These are phyloP conservation scores for Porphyridium purpureum DNA, from an alignment of 23 red algal species.

Conservation along the genomic window DNA sequence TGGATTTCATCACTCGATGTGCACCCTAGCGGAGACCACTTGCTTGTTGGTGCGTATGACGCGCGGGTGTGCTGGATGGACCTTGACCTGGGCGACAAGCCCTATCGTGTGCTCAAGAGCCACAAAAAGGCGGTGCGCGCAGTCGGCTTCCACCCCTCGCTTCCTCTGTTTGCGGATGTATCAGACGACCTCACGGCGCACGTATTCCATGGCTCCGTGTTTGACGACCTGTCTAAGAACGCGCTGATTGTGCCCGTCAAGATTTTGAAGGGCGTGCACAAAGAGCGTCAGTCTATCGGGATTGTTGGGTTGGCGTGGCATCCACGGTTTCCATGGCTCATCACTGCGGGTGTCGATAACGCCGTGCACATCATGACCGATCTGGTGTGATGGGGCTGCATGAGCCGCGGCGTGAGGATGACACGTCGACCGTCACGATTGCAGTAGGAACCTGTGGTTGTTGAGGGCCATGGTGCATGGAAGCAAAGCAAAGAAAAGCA, in stretches of 20 bases:
- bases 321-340: slow-evolving; percentile 77
- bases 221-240: slow-evolving; percentile 68
- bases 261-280: slow-evolving; percentile 18
- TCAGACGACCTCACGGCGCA: slow-evolving; percentile 58
- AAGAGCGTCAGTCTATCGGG: slow-evolving; percentile 3
- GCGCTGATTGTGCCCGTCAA: slow-evolving; percentile 86
- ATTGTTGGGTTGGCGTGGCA: slow-evolving; percentile 67
- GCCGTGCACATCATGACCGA: slow-evolving; percentile 34
- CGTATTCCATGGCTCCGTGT: slow-evolving; percentile 84
- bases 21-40: slow-evolving; percentile 83
- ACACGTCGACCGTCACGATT: no score
- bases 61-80: slow-evolving; percentile 76
- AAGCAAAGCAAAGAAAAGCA: no score
- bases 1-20: slow-evolving; percentile 76
- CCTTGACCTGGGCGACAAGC: slow-evolving; percentile 49
- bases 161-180: slow-evolving; percentile 81
- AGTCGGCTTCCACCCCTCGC: slow-evolving; percentile 27
- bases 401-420: no score
- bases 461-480: no score
- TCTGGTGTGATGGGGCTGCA: neutral
- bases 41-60: slow-evolving; percentile 68
- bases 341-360: slow-evolving; percentile 41
- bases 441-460: no score
- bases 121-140: slow-evolving; percentile 47
- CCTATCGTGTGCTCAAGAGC: slow-evolving; percentile 56